phyloP scores from a whole-genome alignment of 371 early-diverging fungal species.

The Nematocida homosporus region DNA sequence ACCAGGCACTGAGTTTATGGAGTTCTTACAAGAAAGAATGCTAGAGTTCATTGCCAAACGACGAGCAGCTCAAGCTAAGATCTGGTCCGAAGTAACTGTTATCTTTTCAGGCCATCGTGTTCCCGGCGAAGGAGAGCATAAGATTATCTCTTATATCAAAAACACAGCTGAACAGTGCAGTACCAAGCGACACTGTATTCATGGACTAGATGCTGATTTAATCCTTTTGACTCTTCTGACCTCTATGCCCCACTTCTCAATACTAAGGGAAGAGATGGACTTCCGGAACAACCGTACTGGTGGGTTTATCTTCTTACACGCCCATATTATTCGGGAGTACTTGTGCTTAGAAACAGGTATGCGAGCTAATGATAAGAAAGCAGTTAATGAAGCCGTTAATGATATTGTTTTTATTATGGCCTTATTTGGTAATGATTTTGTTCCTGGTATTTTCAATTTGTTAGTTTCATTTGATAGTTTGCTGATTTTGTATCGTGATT shows the following conservation, averaged over 20 bases:
- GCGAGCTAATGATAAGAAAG: background rate
- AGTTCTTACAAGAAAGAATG: background rate
- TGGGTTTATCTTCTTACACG: slow-evolving; percentile 8
- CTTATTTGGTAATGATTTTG: slow-evolving; percentile 23
- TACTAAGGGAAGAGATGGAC: slow-evolving; percentile 3
- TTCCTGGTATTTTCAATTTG: background rate
- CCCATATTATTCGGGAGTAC: slow-evolving; percentile 12
- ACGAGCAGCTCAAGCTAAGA: background rate
- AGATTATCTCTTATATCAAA: slow-evolving; percentile 7
- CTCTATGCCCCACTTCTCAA: slow-evolving; percentile 22
- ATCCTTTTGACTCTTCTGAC: slow-evolving; percentile 18
- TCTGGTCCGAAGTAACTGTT: slow-evolving; percentile 1
- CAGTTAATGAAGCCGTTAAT: background rate
- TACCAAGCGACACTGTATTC: slow-evolving; percentile 14
- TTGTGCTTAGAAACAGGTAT: background rate
- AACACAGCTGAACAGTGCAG: background rate
- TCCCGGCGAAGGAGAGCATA: slow-evolving; percentile 29
- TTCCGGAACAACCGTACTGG: background rate
- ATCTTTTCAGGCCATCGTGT: slow-evolving; percentile 19
- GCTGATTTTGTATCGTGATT: slow-evolving; percentile 2
- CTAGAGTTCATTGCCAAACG: background rate
- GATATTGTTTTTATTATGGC: slow-evolving; percentile 17
- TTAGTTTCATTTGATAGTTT: slow-evolving; percentile 6
- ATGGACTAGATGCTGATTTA: slow-evolving; percentile 21
- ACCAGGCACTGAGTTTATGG: slow-evolving; percentile 32